These are phyloP conservation scores for Trifolium pratense DNA, from an alignment of 306 rosid species.

Conservation along the genomic window DNA sequence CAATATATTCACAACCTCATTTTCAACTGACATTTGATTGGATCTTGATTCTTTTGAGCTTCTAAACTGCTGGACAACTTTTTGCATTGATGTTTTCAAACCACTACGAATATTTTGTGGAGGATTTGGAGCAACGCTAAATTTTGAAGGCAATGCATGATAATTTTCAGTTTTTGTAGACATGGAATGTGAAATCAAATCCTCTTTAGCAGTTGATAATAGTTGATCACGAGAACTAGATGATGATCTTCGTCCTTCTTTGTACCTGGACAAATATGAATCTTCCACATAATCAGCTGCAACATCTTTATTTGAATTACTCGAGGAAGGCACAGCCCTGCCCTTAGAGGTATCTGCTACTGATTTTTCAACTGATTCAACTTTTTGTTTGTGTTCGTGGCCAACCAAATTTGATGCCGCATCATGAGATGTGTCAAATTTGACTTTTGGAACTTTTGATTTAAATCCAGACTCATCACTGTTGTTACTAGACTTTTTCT, in stretches of 20 bases:
- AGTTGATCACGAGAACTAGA: constrained; percentile 44
- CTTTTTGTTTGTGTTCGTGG: constrained; percentile 55
- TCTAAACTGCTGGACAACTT: constrained; percentile 79
- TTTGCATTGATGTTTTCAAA: constrained; percentile 65
- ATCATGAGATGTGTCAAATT: constrained; percentile 50
- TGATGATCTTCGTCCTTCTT: constrained; percentile 52
- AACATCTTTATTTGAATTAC: constrained; percentile 40
- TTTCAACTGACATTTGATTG: constrained; percentile 45
- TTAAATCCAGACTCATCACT: constrained; percentile 47
- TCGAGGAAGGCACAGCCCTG: constrained; percentile 44
- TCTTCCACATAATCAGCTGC: constrained; percentile 48
- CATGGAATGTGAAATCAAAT: constrained; percentile 48
- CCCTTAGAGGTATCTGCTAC: constrained; percentile 50
- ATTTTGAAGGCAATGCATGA: constrained; percentile 58
- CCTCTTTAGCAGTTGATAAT: constrained; percentile 49
- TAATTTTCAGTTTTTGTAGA: constrained; percentile 52
- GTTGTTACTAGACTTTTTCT: constrained; percentile 44
- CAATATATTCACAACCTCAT: constrained; percentile 52
- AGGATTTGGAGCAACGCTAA: constrained; percentile 46
- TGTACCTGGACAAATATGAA: constrained; percentile 37
- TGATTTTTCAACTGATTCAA: constrained; percentile 49
- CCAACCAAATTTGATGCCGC: constrained; percentile 40
- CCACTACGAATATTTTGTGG: constrained; percentile 69
- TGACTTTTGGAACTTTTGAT: constrained; percentile 46
- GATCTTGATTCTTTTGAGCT: constrained; percentile 61